Evolutionary conservation across 2,329 filamentous ascomycete genomes (phyloP).

Genomic region (Fragosphaeria purpurea): DNA sequence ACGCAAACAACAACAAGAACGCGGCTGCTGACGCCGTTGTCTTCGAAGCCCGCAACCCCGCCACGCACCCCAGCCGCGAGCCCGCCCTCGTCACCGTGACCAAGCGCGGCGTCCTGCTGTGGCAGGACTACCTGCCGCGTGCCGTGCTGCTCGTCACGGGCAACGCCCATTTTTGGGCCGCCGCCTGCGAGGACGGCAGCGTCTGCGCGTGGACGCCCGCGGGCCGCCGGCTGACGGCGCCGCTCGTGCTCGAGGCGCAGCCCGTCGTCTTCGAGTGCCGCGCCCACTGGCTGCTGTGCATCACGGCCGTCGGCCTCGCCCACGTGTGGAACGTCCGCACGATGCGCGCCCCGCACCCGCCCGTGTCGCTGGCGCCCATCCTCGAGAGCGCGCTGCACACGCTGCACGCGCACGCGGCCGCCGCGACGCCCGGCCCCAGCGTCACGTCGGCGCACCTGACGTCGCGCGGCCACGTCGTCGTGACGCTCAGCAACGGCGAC

Average conservation of each 20-base stretch:
- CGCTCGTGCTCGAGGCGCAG: conserved; percentile 80
- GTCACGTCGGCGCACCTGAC: conserved; percentile 89
- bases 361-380: conserved; percentile 78
- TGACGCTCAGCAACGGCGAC: conserved; percentile 91
- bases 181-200: conserved; percentile 84
- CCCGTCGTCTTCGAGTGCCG: conserved; percentile 89
- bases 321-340: conserved; percentile 90
- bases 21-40: conserved; percentile 61
- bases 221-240: conserved; percentile 74
- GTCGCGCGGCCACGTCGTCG: conserved; percentile 70
- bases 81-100: conserved; percentile 75
- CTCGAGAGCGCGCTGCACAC: conserved; percentile 77
- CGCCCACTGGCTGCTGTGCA: conserved; percentile 79
- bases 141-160: conserved; percentile 85
- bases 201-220: conserved; percentile 88
- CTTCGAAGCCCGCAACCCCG: conserved; percentile 80
- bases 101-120: conserved; percentile 69
- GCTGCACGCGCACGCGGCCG: conserved; percentile 62
- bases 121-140: conserved; percentile 88
- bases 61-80: conserved; percentile 52
- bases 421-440: conserved; percentile 70
- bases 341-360: conserved; percentile 76
- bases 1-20: conserved; percentile 47
- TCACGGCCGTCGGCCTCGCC: conserved; percentile 79
- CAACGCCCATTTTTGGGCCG: conserved; percentile 84